Percentiles rank a stretch among this genome's conserved stretches.
These are phyloP conservation scores for Glycine tomentella DNA, from an alignment of 306 rosid species.

Conservation along the genomic window DNA sequence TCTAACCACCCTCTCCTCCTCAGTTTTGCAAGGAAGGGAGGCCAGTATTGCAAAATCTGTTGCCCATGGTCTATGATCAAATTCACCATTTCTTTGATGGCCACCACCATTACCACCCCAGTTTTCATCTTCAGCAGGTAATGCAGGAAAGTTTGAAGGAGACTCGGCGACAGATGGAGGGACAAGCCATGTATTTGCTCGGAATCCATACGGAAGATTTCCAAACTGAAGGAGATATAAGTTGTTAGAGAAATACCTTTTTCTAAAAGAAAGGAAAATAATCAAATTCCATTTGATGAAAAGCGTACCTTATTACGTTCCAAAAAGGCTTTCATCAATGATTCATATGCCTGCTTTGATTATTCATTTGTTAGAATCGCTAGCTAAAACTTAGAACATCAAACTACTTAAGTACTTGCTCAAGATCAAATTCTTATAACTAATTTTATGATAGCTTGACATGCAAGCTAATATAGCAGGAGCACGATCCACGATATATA, in stretches of 20 bases:
- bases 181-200: conserved; percentile 94
- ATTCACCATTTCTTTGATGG: conserved; percentile 71
- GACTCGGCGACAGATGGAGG: conserved; percentile 83
- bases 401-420: neutral
- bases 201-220: conserved; percentile 93
- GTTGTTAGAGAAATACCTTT: conserved; percentile 25
- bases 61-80: conserved; percentile 78
- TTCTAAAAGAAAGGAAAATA: neutral
- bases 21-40: conserved; percentile 87
- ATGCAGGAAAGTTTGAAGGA: conserved; percentile 64
- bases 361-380: conserved; percentile 37
- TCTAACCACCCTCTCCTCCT: conserved; percentile 88
- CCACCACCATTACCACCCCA: conserved; percentile 99
- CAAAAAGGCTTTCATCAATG: conserved; percentile 82
- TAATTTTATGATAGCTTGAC: too few relatives aligned
- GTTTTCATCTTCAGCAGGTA: conserved; percentile 85
- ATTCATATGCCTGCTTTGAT: conserved; percentile 76
- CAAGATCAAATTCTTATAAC: too few relatives aligned
- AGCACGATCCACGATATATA: too few relatives aligned
- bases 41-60: conserved; percentile 74
- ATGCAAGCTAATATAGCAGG: neutral
- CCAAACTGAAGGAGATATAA: conserved; percentile 72
- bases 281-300: conserved; percentile 21
- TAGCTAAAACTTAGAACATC: neutral
- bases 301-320: conserved; percentile 86